These are phyloP conservation scores for Aphanoascus verrucosus DNA, from an alignment of 2,329 filamentous ascomycete species.

Conservation along the genomic window DNA sequence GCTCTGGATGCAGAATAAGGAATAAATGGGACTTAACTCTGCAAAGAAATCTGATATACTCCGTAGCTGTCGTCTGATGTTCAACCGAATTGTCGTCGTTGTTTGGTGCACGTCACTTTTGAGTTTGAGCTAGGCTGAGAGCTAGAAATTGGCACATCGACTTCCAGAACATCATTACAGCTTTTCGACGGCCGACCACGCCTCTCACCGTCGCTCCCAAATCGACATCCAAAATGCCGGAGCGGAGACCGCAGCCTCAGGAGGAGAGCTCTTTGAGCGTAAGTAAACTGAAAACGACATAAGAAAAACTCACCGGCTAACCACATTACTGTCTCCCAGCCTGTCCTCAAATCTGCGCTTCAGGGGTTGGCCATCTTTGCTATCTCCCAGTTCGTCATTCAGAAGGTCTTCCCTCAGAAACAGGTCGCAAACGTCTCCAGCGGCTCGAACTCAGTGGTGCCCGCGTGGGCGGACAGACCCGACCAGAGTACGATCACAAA, in stretches of 20 bases:
- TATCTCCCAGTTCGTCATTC: constrained; percentile 47
- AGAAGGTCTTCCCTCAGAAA: constrained; percentile 43
- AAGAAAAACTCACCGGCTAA: neutral
- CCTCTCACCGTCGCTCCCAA: neutral
- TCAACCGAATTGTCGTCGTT: neutral
- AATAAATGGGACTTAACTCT: too few species aligned
- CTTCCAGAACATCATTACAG: neutral
- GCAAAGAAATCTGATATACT: too few species aligned
- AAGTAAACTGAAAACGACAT: neutral
- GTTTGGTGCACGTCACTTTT: neutral
- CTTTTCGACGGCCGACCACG: neutral
- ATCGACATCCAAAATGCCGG: constrained; percentile 26
- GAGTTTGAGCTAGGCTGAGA: neutral
- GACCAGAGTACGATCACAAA: constrained; percentile 43
- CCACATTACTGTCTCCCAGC: constrained; percentile 2
- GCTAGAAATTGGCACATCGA: neutral
- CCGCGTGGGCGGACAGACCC: constrained; percentile 56
- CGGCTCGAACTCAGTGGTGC: constrained; percentile 37
- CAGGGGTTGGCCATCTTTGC: constrained; percentile 52
- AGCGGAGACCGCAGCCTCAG: constrained; percentile 22
- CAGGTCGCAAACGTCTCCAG: constrained; percentile 20
- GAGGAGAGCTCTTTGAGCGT: constrained; percentile 10
- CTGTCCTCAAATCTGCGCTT: constrained; percentile 31
- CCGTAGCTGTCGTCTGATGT: neutral
- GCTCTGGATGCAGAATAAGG: too few species aligned